Base-by-base conservation (phyloP, 148 eudicot species). In the Chenopodium album region DNA sequence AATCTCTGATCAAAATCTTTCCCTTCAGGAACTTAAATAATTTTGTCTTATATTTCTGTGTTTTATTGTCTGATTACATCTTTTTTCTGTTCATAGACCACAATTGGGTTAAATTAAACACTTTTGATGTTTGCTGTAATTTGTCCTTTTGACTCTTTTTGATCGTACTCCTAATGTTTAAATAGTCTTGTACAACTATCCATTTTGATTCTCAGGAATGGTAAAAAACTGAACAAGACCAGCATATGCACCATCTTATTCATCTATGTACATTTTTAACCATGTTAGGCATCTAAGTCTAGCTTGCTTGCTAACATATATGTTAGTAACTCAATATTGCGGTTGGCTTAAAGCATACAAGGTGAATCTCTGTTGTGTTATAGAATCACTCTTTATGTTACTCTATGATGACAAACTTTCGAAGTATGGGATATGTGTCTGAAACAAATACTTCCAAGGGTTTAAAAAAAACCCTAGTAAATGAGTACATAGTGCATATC, bases 1-100 rank as follows among this genome's bases (percentile, higher is more conserved):
- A n/a, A 80, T 73, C 72, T 63, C 78, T 31, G 60, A 56, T 12
- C 63, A 20, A 46, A 28, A 56, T 65, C 82, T 71, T 60, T 59
- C 78, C 52, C n/a, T 56, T 44, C 50, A 63, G n/a, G 52, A 56
- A 50, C 31, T 71, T 72, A 72, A 60, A 73, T 28, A 64, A 80
- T 80, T 56, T 16, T 56, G 44, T 26, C 71, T 66, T 66, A 9
- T 22, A n/a, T 12, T 69, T 67, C 34, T 17, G 26, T 14, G 23
- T 29, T 28, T 69, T 47, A 67, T 41, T 46, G 62, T 60, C 59
- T 60, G 29, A 74, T 71, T 41, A 60, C 73, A 28, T 26, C 14
- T 44, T 7, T 16, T 23, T 34, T 63, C 71, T 77, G 72, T 69
- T 69, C 73, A 16, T 31, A 37, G 73, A 32, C 41, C 41, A 69